A percentile compares a stretch with the other conserved stretches of the same genome.
Evolutionary conservation across 1,284 basidiomycete genomes (phyloP).

Genomic region (Grifola frondosa): DNA sequence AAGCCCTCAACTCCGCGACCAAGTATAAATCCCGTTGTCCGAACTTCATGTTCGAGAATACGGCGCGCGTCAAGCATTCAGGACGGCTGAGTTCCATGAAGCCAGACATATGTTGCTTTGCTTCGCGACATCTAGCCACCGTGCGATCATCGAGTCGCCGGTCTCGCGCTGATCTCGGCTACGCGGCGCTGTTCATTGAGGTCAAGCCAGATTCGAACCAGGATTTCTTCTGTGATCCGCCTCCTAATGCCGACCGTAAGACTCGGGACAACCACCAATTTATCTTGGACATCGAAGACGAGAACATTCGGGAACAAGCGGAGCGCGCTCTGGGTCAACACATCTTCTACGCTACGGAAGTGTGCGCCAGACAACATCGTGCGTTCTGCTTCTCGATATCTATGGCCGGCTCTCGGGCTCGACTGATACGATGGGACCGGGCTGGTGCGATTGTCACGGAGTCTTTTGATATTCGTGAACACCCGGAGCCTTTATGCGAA

Average conservation of each 20-base stretch:
- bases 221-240: constrained; percentile 7
- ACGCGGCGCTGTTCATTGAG: constrained; percentile 11
- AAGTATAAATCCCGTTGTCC: constrained; percentile 3
- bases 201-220: background rate
- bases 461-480: constrained; percentile 8
- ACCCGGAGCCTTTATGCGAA: constrained; percentile 5
- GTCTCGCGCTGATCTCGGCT: constrained; percentile 5
- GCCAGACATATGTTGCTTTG: constrained; percentile 9
- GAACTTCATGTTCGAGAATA: constrained; percentile 3
- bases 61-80: background rate
- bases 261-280: too few relatives aligned
- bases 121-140: background rate
- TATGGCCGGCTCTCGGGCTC: constrained; percentile 4
- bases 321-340: constrained; percentile 3
- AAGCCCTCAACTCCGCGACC: background rate
- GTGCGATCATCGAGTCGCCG: background rate
- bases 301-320: background rate
- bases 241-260: too few relatives aligned
- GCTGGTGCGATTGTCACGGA: constrained; percentile 4
- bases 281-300: background rate
- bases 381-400: constrained; percentile 1
- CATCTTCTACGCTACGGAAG: background rate
- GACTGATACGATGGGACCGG: constrained; percentile 11
- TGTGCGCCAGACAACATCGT: constrained; percentile 10
- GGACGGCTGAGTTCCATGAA: constrained; percentile 6